Base-by-base conservation (phyloP, 2,329 filamentous ascomycete species). In the Microdochium bolleyi region DNA sequence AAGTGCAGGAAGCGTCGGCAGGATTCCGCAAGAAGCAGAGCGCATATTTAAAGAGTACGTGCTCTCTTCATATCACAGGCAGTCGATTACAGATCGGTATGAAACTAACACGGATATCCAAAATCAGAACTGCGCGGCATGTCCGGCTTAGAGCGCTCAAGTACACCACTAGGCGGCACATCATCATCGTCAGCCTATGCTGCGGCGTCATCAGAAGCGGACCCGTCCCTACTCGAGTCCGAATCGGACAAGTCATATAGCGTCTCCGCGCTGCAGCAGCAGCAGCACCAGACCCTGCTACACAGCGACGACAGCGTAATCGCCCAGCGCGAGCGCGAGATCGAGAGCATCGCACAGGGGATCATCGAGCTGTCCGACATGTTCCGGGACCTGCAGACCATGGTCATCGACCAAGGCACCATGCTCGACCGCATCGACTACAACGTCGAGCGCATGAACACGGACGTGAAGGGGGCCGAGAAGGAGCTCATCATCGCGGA, bases 311-410 rank as follows among this genome's bases (percentile, higher is more conserved):
- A 97, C 65, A 78, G 85, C 2, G 83, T 83, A 37, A 97, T 99
- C 61, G 82, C 86, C 56, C 94, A 97, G 68, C 88, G 94, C 57
- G 94, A 99, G 71, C 85, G 88, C 41, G 94, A 97, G 70, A 99
- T 99, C 62, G 95, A 95, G 65, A 92, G 96, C 61, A 99, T 99
- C 57, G 94, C 94, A 2, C 92, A 96, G 67, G 92, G 94, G 54
- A 97, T 99, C 69, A 97, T 99, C 63, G 92, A 97, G 66, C 76
- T 99, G 8, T 89, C 92, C 3, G 94, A 96, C 67, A 89, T 99
- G 50, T 99, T 99, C 74, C 89, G 95, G 56, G 94, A 99, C 63
- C 75, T 99, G 27, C 94, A 99, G 70, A 86, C 79, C 49, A 97
- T 99, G 92, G 90, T 95, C 61, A 92, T 95, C 59, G 88, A 94